Evolutionary conservation across 169 alveolate species (phyloP), one percentile per base, ranked within the genome.

Genomic region (Perkinsus olseni): DNA sequence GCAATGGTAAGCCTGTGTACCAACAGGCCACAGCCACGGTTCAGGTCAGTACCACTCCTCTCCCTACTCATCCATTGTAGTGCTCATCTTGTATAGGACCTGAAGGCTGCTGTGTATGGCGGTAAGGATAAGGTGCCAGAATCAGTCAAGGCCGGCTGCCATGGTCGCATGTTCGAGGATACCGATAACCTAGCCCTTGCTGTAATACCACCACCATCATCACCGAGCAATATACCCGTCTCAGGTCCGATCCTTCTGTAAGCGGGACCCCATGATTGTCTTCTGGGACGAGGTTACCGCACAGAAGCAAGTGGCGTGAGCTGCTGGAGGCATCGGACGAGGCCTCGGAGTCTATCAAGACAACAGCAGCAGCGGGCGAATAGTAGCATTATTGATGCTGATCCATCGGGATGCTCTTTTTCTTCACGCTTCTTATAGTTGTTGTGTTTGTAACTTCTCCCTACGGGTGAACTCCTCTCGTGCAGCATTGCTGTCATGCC

Each of bases 161-260:
- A 51, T 21, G 93, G 93, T 0, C 93, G 93, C 0, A 91, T 91
- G 93, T 39, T 91, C 74, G 93, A 91, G 74, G 93, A 91, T 28
- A 38, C 82, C 31, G 93, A 91, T 34, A 91, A 91, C 50, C 93
- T 91, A 6, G 93, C 93, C 0, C 74, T 91, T 39, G 93, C 93
- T 0, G 93, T 91, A 36, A 39, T 8, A 24, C 31, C 31, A 62
- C 82, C 82, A 28, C 17, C 82, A 62, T 4, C 11, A 62, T 13
- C 31, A 28, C 10, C 36, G 82, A 21, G 34, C 0, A 24, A 24
- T 62, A 62, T 3, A 40, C 21, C 82, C 82, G 37, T 28, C 36
- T 24, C 34, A 62, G 82, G 82, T 62, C 37, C 82, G 62, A 74
- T n/a, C 48, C 82, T 91, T 91, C 50, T 91, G 93, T 62, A 28